A percentile compares a stretch with the other conserved stretches of the same genome.
These are phyloP conservation scores for Rhodamnia rubescens DNA, from an alignment of 345 rosid genomes.

Conservation along the genomic window DNA sequence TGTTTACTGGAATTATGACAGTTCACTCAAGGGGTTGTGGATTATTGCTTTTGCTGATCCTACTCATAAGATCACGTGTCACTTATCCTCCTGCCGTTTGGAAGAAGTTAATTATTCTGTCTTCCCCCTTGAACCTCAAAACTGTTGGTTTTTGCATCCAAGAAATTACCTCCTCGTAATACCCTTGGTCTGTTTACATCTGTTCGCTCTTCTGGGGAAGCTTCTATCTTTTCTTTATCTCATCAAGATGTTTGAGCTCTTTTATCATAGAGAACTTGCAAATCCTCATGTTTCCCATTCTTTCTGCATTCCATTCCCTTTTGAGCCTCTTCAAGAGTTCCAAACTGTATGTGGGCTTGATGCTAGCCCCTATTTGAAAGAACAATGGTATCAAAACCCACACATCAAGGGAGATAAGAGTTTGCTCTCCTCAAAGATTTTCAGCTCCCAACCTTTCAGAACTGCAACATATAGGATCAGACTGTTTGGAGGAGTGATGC, in stretches of 20 bases:
- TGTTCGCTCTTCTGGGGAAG: not conserved
- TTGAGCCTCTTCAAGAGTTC: not conserved
- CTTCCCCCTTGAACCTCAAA: not conserved
- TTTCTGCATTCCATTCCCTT: not conserved
- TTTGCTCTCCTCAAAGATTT: not conserved
- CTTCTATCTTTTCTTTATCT: not conserved
- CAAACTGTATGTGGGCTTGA: not conserved
- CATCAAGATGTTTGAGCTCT: not conserved
- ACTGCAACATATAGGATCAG: not conserved
- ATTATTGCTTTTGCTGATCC: not conserved
- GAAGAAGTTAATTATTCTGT: not conserved
- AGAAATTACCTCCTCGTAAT: not conserved
- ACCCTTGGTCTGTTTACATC: not conserved
- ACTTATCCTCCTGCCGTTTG: not conserved
- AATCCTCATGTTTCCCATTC: not conserved
- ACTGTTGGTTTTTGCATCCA: not conserved
- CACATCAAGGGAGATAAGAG: not conserved
- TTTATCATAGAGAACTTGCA: not conserved
- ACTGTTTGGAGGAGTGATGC: not conserved
- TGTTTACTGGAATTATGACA: not conserved
- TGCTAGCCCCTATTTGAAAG: not conserved
- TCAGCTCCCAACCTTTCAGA: not conserved
- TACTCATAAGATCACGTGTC: not conserved
- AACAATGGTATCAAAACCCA: not conserved
- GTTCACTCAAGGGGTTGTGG: not conserved